Evolutionary conservation across 768 basidiomycete genomes (phyloP), one percentile per base, ranked within the genome.

Genomic region (Lyophyllum shimeji): DNA sequence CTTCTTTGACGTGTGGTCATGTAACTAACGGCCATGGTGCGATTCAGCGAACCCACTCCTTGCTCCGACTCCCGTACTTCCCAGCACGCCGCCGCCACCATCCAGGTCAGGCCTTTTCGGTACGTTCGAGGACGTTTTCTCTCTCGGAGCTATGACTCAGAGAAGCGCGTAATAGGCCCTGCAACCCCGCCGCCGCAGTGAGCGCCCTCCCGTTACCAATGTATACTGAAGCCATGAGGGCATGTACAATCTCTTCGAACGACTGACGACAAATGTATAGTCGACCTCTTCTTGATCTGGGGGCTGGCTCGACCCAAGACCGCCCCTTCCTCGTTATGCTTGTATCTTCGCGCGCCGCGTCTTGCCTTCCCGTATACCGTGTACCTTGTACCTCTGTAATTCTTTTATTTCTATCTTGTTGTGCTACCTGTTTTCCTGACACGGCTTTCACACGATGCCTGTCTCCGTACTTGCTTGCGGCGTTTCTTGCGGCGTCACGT

Each of bases 11-110:
- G 23, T 13, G 9, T 21, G 7, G 44, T 1, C 7, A 29, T 9
- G 9, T 34, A 15, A 3, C 15, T 25, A 4, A 29, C 29, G 9
- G 8, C 42, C 12, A 23, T 3, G 23, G 20, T 21, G 2, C 34
- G 4, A n/a, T 27, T 5, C 29, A 60, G 59, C 58, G 2, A 60
- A 60, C 39, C 59, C 59, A 3, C 59, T 60, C 17, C 51, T 60
- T 2, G 59, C 59, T 0, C 59, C 59, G 7, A 56, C 59, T 1
- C 59, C 59, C 13, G 58, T 60, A 20, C 56, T 40, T 7, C 46
- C 48, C 17, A 49, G 42, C 24, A 56, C 59, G n/a, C 58, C 58
- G 17, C 54, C 51, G 15, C 51, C 43, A 0, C 46, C 48, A 11
- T 52, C 50, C 15, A 42, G 50, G 9, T 5, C 39, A 29, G 50